Evolutionary conservation across 139 green algal species (phyloP).

Genomic region (Micractinium sp.): DNA sequence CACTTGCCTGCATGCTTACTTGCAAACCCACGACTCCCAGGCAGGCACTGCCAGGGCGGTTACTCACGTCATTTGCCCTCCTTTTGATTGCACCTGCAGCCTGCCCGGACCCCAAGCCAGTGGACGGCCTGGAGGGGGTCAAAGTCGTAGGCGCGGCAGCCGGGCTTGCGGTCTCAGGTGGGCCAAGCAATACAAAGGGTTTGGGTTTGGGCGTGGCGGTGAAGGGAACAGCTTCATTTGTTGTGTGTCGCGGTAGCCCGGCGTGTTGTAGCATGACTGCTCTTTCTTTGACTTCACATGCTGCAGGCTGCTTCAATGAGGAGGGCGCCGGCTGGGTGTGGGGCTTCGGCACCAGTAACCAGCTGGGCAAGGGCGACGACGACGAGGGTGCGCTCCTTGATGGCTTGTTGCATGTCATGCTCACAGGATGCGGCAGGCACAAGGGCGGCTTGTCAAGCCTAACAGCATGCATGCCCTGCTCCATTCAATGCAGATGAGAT

Average conservation of each 20-base stretch:
- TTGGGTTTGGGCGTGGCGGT: neutral
- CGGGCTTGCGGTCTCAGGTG: slow-evolving; percentile 73
- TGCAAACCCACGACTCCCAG: too few species aligned
- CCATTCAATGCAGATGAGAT: slow-evolving; percentile 51
- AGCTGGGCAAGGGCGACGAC: slow-evolving; percentile 84
- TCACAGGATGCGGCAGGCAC: too few species aligned
- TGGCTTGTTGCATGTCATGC: neutral
- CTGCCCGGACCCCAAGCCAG: slow-evolving; percentile 39
- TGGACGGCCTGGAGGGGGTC: slow-evolving; percentile 56
- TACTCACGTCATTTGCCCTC: too few species aligned
- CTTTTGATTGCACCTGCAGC: neutral
- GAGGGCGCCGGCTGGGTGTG: slow-evolving; percentile 68
- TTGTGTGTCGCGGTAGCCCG: neutral
- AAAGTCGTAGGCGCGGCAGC: slow-evolving; percentile 62
- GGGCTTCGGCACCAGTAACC: slow-evolving; percentile 81
- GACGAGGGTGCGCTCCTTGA: slow-evolving; percentile 52
- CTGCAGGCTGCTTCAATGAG: slow-evolving; percentile 44
- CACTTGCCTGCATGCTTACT: too few species aligned
- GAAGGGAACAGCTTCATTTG: neutral
- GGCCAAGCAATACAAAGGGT: neutral
- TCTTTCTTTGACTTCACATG: neutral
- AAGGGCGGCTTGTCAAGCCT: neutral
- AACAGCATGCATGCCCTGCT: neutral
- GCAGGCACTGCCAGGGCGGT: too few species aligned
- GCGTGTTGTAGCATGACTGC: too few species aligned